Evolutionary conservation across 179 eudicot genomes (phyloP).

Genomic region (Vitellaria paradoxa): DNA sequence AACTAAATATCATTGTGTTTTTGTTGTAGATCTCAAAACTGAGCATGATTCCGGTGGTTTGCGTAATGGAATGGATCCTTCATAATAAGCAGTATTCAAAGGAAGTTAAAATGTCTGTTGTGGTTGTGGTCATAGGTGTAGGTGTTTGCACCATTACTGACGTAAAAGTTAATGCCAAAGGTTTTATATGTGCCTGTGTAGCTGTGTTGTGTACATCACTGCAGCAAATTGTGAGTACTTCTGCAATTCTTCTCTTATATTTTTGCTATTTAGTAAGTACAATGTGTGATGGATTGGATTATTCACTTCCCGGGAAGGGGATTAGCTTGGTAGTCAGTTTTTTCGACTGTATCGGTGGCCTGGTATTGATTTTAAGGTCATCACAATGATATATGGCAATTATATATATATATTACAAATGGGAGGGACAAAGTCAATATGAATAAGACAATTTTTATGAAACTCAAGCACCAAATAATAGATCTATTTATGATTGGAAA

Average conservation of each 20-base stretch:
- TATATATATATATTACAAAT: too few relatives aligned
- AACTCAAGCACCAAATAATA: neutral
- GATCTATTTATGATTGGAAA: neutral
- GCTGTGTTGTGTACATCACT: conserved; percentile 76
- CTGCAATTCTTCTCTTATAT: conserved; percentile 1
- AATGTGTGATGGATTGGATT: neutral
- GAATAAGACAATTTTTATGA: neutral
- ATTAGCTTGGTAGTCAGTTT: neutral
- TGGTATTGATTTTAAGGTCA: conserved; percentile 1
- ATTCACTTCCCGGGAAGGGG: neutral
- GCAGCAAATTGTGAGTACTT: conserved; percentile 74
- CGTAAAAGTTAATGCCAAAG: conserved; percentile 75
- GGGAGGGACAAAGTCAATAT: too few relatives aligned
- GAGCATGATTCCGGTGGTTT: conserved; percentile 88
- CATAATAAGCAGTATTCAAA: conserved; percentile 59
- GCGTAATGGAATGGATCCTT: conserved; percentile 78
- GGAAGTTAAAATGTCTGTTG: conserved; percentile 74
- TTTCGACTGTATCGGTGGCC: neutral
- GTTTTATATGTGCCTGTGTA: conserved; percentile 68
- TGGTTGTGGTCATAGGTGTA: conserved; percentile 76
- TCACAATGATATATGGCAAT: neutral
- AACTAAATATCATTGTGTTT: conserved; percentile 20
- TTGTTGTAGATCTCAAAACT: conserved; percentile 63
- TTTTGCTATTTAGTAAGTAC: conserved; percentile 4
- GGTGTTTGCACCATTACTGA: conserved; percentile 86